A percentile compares a stretch with the other conserved stretches of the same genome.
Conservation (phyloP, 1,284 basidiomycete genomes). For the Ganoderma sinense region DNA sequence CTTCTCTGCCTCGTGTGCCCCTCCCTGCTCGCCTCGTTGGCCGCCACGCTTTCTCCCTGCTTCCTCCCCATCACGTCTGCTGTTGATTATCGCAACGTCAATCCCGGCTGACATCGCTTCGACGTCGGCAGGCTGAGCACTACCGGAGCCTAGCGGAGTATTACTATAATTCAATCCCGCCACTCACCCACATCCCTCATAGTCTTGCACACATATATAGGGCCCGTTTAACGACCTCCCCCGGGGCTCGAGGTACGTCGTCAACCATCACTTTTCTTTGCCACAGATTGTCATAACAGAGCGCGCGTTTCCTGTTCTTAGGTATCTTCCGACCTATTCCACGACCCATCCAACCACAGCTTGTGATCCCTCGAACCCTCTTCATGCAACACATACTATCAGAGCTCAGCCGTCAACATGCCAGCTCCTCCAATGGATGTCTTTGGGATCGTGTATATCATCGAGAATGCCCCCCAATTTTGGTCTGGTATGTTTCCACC, state of each 20-base stretch:
- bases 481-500: constrained; percentile 75
- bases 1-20: background rate
- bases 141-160: background rate
- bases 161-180: background rate
- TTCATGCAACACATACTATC: background rate
- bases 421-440: constrained; percentile 38
- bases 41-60: too few species aligned
- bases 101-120: background rate
- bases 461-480: constrained; percentile 84
- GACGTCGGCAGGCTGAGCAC: background rate
- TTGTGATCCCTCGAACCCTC: background rate
- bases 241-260: background rate
- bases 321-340: background rate
- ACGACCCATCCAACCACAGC: background rate
- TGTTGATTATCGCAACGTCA: constrained; percentile 1
- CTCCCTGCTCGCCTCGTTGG: background rate
- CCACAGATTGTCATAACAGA: background rate
- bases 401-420: constrained; percentile 8
- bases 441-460: constrained; percentile 80
- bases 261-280: background rate
- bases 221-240: background rate
- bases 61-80: background rate
- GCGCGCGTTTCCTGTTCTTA: background rate
- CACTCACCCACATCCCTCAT: background rate
- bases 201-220: background rate